These are phyloP conservation scores for Bipolaris cookei DNA, from an alignment of 2,329 filamentous ascomycete genomes.

Conservation along the genomic window DNA sequence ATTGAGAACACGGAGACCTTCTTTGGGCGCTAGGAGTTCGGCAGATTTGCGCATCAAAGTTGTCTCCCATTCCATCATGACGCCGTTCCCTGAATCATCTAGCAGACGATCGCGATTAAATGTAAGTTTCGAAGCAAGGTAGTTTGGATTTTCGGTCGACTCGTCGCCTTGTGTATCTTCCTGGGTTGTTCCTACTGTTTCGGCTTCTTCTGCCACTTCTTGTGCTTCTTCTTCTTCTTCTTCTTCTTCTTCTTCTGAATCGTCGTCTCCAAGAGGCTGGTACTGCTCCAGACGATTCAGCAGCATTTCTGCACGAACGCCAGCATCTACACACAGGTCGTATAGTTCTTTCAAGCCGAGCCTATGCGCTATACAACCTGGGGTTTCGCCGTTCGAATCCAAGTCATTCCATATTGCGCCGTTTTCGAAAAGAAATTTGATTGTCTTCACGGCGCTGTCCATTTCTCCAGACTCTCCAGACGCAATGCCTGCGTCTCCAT, in stretches of 20 bases:
- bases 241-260: slow-evolving; percentile 52
- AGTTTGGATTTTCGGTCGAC: slow-evolving; percentile 55
- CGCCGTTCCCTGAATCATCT: slow-evolving; percentile 57
- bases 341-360: slow-evolving; percentile 76
- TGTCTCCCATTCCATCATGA: slow-evolving; percentile 63
- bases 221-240: slow-evolving; percentile 50
- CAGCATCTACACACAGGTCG: slow-evolving; percentile 83
- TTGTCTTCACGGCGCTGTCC: slow-evolving; percentile 68
- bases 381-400: slow-evolving; percentile 84
- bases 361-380: slow-evolving; percentile 79
- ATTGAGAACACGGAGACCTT: slow-evolving; percentile 56
- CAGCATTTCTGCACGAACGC: slow-evolving; percentile 86
- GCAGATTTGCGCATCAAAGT: slow-evolving; percentile 57
- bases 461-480: slow-evolving; percentile 44
- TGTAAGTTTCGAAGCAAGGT: slow-evolving; percentile 56
- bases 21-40: slow-evolving; percentile 49
- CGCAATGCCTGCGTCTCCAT: slow-evolving; percentile 30
- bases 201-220: slow-evolving; percentile 31
- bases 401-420: slow-evolving; percentile 98
- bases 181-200: slow-evolving; percentile 37
- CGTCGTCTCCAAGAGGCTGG: slow-evolving; percentile 69
- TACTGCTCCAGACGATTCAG: slow-evolving; percentile 84
- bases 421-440: slow-evolving; percentile 79
- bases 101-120: slow-evolving; percentile 56
- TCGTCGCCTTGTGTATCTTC: slow-evolving; percentile 35